A percentile compares a stretch with the other conserved stretches of the same genome.
phyloP scores from a whole-genome alignment of 169 alveolate species.

The Eimeria maxima region DNA sequence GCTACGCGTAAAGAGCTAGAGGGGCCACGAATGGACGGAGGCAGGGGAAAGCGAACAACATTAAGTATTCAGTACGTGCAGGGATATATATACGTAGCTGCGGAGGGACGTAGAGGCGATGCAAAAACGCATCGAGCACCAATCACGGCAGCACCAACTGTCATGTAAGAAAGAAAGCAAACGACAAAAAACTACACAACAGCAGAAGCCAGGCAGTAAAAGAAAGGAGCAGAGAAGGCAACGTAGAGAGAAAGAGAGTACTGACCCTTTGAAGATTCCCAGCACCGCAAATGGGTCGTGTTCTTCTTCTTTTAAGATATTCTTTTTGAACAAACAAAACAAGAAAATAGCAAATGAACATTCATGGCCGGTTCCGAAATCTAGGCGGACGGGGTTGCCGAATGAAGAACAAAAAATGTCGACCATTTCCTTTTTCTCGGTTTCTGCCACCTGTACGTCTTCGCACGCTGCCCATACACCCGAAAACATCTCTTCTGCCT shows the following conservation, averaged over 20 bases:
- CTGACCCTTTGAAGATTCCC: slow-evolving; percentile 84
- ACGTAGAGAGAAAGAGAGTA: background rate
- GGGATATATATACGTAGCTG: background rate
- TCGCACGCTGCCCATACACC: background rate
- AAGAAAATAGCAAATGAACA: slow-evolving; percentile 92
- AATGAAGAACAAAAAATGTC: slow-evolving; percentile 91
- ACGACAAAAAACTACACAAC: background rate
- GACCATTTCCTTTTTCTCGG: slow-evolving; percentile 51
- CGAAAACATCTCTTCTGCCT: background rate
- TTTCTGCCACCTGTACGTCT: background rate
- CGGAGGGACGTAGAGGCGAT: background rate
- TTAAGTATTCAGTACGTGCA: background rate
- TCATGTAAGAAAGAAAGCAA: background rate
- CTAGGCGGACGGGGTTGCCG: slow-evolving; percentile 97
- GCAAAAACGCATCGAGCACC: background rate
- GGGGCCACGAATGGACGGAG: background rate
- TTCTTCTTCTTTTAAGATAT: slow-evolving; percentile 47
- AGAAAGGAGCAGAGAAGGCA: background rate
- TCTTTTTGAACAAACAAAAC: slow-evolving; percentile 87
- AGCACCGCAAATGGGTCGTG: slow-evolving; percentile 86
- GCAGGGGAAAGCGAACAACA: background rate
- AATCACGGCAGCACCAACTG: too few relatives aligned
- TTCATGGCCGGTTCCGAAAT: slow-evolving; percentile 99
- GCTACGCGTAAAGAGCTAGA: background rate
- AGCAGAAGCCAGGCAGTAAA: background rate